Evolutionary conservation across 768 basidiomycete species (phyloP).

Genomic region (Rhizopogon sp.): DNA sequence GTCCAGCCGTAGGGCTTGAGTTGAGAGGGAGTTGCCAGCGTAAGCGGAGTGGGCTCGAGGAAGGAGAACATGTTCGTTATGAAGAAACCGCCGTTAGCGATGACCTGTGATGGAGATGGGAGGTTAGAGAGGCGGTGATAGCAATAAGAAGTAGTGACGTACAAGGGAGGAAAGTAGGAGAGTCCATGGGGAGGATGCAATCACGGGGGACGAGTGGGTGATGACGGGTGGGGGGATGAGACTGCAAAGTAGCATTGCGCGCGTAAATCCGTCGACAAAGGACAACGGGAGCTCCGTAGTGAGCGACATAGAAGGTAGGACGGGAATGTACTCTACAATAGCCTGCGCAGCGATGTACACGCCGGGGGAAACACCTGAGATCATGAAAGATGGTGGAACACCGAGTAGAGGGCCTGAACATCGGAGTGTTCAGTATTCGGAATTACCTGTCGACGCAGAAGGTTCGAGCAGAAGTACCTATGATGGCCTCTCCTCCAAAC

Average conservation of each 20-base stretch:
- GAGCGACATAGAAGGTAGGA: slow-evolving; percentile 45
- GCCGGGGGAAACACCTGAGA: slow-evolving; percentile 58
- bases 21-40: slow-evolving; percentile 74
- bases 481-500: slow-evolving; percentile 71
- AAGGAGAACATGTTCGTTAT: slow-evolving; percentile 69
- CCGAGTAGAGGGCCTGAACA: slow-evolving; percentile 56
- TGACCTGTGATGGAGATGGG: slow-evolving; percentile 36
- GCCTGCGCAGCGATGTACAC: slow-evolving; percentile 61
- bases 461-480: slow-evolving; percentile 36
- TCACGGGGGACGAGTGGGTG: slow-evolving; percentile 39
- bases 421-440: not conserved
- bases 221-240: slow-evolving; percentile 69
- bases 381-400: slow-evolving; percentile 71
- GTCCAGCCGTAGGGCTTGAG: slow-evolving; percentile 83
- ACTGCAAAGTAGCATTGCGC: slow-evolving; percentile 73
- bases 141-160: slow-evolving; percentile 18
- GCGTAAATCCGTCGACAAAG: slow-evolving; percentile 72
- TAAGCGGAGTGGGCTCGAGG: slow-evolving; percentile 64
- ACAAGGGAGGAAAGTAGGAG: slow-evolving; percentile 72
- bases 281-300: slow-evolving; percentile 67
- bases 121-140: not conserved
- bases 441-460: not conserved
- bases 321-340: slow-evolving; percentile 55
- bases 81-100: slow-evolving; percentile 81
- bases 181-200: slow-evolving; percentile 73